Evolutionary conservation across 2,329 filamentous ascomycete genomes (phyloP).

Genomic region (Phialemonium atrogriseum): DNA sequence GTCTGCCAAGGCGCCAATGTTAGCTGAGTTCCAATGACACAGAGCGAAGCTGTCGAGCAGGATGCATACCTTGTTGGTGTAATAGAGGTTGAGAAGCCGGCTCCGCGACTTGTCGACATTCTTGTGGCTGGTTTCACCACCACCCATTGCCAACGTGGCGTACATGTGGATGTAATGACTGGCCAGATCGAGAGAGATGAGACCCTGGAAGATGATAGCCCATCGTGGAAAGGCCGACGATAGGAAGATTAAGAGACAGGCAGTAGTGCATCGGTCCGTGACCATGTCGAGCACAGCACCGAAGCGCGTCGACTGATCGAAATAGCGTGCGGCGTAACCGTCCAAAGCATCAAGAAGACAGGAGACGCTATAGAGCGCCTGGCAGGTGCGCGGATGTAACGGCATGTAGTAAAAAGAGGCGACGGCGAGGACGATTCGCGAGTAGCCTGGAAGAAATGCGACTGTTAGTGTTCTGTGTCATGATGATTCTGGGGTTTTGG

Average conservation of each 20-base stretch:
- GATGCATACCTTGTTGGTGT: conserved; percentile 81
- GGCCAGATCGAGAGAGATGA: conserved; percentile 87
- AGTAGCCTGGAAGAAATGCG: conserved; percentile 53
- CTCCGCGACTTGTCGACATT: conserved; percentile 82
- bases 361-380: conserved; percentile 82
- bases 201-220: conserved; percentile 85
- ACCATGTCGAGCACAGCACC: conserved; percentile 98
- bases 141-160: conserved; percentile 81
- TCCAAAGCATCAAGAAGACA: conserved; percentile 94
- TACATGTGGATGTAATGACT: conserved; percentile 99
- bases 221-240: conserved; percentile 91
- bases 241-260: conserved; percentile 89
- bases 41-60: not conserved
- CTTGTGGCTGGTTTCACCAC: conserved; percentile 78
- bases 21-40: too few relatives aligned
- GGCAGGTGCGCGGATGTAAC: conserved; percentile 92
- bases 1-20: conserved; percentile 41
- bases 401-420: conserved; percentile 99
- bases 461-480: not conserved
- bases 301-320: conserved; percentile 87
- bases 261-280: conserved; percentile 93
- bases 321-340: conserved; percentile 83
- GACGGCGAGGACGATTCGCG: conserved; percentile 70
- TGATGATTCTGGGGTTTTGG: not conserved
- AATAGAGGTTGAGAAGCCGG: conserved; percentile 89